These are phyloP conservation scores for Ceratobasidium sp. DNA, from an alignment of 1,284 basidiomycete genomes.

Conservation along the genomic window DNA sequence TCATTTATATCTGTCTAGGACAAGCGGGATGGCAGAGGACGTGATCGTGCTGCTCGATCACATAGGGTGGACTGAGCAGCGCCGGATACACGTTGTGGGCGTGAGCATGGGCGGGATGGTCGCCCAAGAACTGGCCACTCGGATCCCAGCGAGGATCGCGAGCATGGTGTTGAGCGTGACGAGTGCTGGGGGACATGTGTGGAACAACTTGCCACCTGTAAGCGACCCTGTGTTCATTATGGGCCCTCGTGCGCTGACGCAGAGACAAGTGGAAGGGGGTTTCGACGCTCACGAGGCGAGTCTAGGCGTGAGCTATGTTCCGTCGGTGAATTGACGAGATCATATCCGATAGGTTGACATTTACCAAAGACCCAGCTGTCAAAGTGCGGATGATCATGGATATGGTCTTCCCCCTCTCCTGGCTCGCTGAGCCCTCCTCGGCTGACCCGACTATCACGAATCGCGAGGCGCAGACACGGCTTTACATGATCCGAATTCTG, in stretches of 20 bases:
- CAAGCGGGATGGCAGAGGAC: conserved; percentile 83
- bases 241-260: neutral
- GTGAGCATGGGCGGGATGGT: conserved; percentile 90
- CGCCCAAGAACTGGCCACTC: conserved; percentile 71
- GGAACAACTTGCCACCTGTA: conserved; percentile 71
- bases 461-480: conserved; percentile 65
- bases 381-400: conserved; percentile 67
- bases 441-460: conserved; percentile 71
- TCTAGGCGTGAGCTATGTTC: too few relatives aligned
- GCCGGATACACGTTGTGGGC: conserved; percentile 78
- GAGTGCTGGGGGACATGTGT: conserved; percentile 68
- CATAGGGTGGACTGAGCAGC: conserved; percentile 74
- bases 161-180: conserved; percentile 78
- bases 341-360: conserved; percentile 54
- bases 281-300: conserved; percentile 55
- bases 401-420: conserved; percentile 70
- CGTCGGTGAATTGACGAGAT: neutral
- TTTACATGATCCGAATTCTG: conserved; percentile 63
- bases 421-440: conserved; percentile 66
- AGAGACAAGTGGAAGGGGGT: conserved; percentile 60
- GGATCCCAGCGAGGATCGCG: conserved; percentile 72
- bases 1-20: conserved; percentile 58
- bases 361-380: conserved; percentile 63
- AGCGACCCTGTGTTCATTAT: conserved; percentile 49
- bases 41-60: conserved; percentile 74